Evolutionary conservation across 768 basidiomycete species (phyloP).

Genomic region (Tulasnella sp.): DNA sequence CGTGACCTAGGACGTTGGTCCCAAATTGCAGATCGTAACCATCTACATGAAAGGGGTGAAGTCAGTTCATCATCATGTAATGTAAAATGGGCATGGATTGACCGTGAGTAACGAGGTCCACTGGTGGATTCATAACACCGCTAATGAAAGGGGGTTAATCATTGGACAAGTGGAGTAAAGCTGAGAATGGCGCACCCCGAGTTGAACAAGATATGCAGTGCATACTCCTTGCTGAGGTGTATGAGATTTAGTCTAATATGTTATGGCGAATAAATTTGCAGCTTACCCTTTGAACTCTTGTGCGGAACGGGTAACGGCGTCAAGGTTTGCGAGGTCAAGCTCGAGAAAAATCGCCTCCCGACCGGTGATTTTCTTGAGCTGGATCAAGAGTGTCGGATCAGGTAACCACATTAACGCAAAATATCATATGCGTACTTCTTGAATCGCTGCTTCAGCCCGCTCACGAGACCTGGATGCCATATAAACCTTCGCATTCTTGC

Average conservation of each 20-base stretch:
- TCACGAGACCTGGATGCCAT: conserved; percentile 16
- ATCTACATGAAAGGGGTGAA: conserved; percentile 20
- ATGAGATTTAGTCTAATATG: neutral
- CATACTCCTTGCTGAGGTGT: conserved; percentile 32
- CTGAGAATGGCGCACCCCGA: conserved; percentile 31
- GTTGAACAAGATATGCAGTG: conserved; percentile 41
- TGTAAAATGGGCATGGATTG: neutral
- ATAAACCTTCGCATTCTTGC: conserved; percentile 18
- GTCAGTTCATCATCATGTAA: neutral
- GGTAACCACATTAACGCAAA: too few species aligned
- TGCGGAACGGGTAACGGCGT: conserved; percentile 9
- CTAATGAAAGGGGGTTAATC: conserved; percentile 23
- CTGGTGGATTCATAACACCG: conserved; percentile 38
- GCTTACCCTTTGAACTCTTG: conserved; percentile 16
- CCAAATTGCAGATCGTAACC: conserved; percentile 50
- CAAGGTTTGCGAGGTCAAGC: conserved; percentile 17
- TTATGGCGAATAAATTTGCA: neutral
- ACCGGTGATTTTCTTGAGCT: conserved; percentile 11
- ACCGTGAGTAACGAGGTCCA: conserved; percentile 30
- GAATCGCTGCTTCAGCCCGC: conserved; percentile 14
- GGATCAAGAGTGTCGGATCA: neutral
- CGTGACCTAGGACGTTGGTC: conserved; percentile 42
- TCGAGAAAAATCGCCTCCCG: conserved; percentile 15
- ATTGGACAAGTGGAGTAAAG: neutral
- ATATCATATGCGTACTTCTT: neutral